A percentile compares a stretch with the other conserved stretches of the same genome.
Conservation (phyloP, 2,329 filamentous ascomycete species). For the Ophiostoma montium region DNA sequence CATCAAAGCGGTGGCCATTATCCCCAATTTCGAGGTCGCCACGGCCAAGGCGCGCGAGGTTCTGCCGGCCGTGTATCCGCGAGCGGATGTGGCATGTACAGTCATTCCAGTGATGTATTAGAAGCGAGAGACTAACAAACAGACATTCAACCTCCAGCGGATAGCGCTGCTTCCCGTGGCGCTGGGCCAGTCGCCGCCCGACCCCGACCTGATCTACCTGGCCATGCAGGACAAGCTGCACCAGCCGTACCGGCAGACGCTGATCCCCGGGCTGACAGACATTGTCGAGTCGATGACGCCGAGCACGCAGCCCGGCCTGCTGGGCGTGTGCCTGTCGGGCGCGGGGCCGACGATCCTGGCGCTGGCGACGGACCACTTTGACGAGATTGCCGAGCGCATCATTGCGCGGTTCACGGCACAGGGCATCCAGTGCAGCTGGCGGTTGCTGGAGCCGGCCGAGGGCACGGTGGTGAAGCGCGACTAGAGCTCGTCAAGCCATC, state of each 20-base stretch:
- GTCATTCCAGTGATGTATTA: neutral
- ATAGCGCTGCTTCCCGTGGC: conserved; percentile 84
- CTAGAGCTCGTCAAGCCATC: no score
- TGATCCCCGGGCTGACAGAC: conserved; percentile 84
- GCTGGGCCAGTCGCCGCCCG: conserved; percentile 75
- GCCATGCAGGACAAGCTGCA: conserved; percentile 99
- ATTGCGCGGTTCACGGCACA: conserved; percentile 59
- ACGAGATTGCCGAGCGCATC: conserved; percentile 68
- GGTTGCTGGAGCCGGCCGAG: conserved; percentile 74
- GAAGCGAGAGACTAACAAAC: neutral
- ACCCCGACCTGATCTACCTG: conserved; percentile 87
- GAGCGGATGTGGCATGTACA: conserved; percentile 62
- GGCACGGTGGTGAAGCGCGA: conserved; percentile 34
- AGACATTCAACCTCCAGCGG: conserved; percentile 82
- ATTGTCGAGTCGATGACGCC: conserved; percentile 88
- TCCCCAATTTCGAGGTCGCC: conserved; percentile 90
- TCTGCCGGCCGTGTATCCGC: conserved; percentile 63
- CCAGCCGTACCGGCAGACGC: conserved; percentile 82
- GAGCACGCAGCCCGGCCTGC: conserved; percentile 67
- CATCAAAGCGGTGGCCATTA: conserved; percentile 94
- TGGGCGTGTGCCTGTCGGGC: conserved; percentile 89
- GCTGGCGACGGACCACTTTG: conserved; percentile 79
- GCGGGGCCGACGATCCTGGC: conserved; percentile 92
- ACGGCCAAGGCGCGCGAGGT: conserved; percentile 83
- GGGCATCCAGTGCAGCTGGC: conserved; percentile 71